These are phyloP conservation scores for Candida dendrica DNA, from an alignment of 805 yeast species.

Conservation along the genomic window DNA sequence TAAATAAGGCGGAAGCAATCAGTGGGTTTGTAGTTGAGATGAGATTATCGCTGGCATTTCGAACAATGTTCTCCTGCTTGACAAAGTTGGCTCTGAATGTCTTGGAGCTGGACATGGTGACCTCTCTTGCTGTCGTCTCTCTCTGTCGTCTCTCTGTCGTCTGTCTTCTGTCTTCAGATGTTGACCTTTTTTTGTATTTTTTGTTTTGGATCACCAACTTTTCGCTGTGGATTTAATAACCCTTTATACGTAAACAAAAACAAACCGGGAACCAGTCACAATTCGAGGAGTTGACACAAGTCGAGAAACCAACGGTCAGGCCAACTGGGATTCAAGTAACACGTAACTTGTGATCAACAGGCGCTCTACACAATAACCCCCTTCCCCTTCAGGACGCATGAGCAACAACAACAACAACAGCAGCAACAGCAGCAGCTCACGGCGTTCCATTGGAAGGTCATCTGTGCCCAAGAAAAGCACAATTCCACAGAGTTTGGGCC, in stretches of 20 bases:
- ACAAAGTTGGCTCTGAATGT: neutral
- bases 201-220: neutral
- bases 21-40: conserved; percentile 22
- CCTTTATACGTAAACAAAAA: neutral
- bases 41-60: neutral
- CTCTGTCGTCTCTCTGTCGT: conserved; percentile 1
- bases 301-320: no score
- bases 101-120: neutral
- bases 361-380: no score
- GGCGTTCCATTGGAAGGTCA: neutral
- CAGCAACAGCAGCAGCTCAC: neutral
- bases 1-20: conserved; percentile 34
- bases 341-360: no score
- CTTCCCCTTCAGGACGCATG: no score
- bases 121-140: neutral
- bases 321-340: no score
- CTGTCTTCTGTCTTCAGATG: no score
- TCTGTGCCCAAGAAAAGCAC: neutral
- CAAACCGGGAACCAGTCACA: no score
- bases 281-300: no score
- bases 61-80: neutral
- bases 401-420: neutral
- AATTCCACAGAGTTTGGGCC: neutral
- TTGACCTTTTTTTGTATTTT: no score
- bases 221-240: neutral